Conservation (phyloP, 306 rosid species). For the Cicer chorassanicum region DNA sequence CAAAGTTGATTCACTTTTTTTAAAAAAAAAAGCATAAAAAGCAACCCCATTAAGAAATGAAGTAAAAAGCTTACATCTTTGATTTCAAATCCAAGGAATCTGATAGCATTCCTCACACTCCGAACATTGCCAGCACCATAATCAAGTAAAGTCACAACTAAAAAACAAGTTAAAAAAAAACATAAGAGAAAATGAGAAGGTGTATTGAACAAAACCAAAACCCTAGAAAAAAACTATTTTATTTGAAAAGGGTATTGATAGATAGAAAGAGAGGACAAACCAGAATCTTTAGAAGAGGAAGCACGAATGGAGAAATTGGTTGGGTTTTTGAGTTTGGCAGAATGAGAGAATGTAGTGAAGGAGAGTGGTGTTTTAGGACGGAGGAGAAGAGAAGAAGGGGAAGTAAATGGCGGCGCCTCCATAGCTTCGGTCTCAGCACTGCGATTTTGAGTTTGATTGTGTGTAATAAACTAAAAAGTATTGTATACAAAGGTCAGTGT, state of each 20-base stretch:
- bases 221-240: not conserved
- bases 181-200: not conserved
- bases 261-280: conserved; percentile 52
- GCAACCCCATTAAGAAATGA: not conserved
- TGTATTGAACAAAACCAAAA: not conserved
- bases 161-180: not conserved
- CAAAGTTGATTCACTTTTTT: conserved; percentile 22
- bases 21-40: not conserved
- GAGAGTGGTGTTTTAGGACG: conserved; percentile 46
- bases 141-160: conserved; percentile 90
- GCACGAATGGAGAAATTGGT: conserved; percentile 70
- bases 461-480: no score
- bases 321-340: conserved; percentile 44
- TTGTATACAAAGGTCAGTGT: no score
- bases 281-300: conserved; percentile 66
- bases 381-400: conserved; percentile 57
- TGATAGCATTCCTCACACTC: conserved; percentile 88
- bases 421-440: conserved; percentile 31
- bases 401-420: conserved; percentile 75
- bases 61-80: conserved; percentile 67
- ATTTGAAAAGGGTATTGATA: conserved; percentile 15
- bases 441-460: no score
- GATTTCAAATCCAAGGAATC: conserved; percentile 77
- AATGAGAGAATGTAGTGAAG: conserved; percentile 12
- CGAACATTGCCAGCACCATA: conserved; percentile 97